These are phyloP conservation scores for Nakataea oryzae DNA, from an alignment of 2,329 filamentous ascomycete genomes.

Conservation along the genomic window DNA sequence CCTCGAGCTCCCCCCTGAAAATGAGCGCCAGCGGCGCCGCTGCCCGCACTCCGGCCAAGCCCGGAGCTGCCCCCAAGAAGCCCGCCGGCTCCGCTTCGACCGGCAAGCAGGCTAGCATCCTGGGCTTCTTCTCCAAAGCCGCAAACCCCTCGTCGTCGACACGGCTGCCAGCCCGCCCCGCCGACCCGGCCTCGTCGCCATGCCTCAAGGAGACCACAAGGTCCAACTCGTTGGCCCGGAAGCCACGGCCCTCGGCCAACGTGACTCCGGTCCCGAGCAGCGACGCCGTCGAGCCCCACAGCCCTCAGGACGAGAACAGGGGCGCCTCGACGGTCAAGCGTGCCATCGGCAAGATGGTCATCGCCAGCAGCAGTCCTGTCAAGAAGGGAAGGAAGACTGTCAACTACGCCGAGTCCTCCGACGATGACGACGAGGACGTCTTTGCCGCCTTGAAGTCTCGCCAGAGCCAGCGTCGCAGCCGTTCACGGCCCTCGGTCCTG, in stretches of 20 bases:
- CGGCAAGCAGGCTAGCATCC: slow-evolving; percentile 59
- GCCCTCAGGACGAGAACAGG: slow-evolving; percentile 54
- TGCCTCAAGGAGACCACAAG: slow-evolving; percentile 38
- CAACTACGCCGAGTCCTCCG: slow-evolving; percentile 79
- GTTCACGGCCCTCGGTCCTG: slow-evolving; percentile 48
- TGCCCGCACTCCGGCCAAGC: slow-evolving; percentile 24
- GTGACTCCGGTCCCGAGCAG: slow-evolving; percentile 74
- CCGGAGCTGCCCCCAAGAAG: slow-evolving; percentile 24
- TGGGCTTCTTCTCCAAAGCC: slow-evolving; percentile 68
- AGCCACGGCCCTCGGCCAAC: slow-evolving; percentile 26
- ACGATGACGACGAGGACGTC: slow-evolving; percentile 67
- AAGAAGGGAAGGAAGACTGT: slow-evolving; percentile 56
- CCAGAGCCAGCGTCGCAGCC: slow-evolving; percentile 26
- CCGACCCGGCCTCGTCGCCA: slow-evolving; percentile 19
- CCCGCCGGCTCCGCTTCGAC: slow-evolving; percentile 32
- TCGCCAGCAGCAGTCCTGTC: slow-evolving; percentile 57
- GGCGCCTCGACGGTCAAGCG: slow-evolving; percentile 33
- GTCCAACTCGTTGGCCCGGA: slow-evolving; percentile 28
- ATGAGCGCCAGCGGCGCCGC: slow-evolving; percentile 10
- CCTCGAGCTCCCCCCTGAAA: background rate
- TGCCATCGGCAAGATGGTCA: slow-evolving; percentile 15
- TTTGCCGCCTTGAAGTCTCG: slow-evolving; percentile 37
- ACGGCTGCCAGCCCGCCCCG: slow-evolving; percentile 14
- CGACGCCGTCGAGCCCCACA: slow-evolving; percentile 57
- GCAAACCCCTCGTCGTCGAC: slow-evolving; percentile 17